Conservation (phyloP, 1,284 basidiomycete species). For the Sanghuangporus sanghuang region DNA sequence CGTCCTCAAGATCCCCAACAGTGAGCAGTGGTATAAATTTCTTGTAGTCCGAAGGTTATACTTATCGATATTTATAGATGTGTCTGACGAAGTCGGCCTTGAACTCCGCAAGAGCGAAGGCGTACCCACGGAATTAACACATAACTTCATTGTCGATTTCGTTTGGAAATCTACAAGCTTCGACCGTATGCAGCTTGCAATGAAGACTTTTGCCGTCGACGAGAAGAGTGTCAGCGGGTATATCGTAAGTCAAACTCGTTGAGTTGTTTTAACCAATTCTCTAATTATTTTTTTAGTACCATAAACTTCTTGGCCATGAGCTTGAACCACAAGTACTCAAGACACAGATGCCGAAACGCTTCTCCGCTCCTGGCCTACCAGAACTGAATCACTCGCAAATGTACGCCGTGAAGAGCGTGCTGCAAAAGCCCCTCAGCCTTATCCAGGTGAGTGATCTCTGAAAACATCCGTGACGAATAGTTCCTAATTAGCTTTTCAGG, state of each 20-base stretch:
- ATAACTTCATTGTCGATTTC: constrained; percentile 95
- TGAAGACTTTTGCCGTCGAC: constrained; percentile 99
- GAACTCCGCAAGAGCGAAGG: constrained; percentile 89
- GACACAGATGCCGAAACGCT: constrained; percentile 94
- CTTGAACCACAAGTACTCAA: constrained; percentile 85
- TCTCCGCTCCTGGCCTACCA: constrained; percentile 95
- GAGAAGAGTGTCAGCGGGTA: constrained; percentile 99
- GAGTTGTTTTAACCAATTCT: constrained; percentile 1
- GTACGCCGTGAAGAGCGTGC: constrained; percentile 97
- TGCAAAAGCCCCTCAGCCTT: constrained; percentile 97
- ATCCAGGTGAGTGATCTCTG: constrained; percentile 55
- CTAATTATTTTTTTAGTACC: constrained; percentile 58
- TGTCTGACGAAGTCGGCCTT: constrained; percentile 96
- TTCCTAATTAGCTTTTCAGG: constrained; percentile 33
- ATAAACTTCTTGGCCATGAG: constrained; percentile 97
- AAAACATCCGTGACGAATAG: neutral
- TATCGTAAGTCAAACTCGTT: constrained; percentile 58
- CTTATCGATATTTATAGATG: constrained; percentile 50
- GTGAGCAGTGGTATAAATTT: constrained; percentile 39
- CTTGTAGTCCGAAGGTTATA: neutral
- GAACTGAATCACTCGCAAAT: constrained; percentile 99
- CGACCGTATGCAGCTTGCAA: constrained; percentile 97
- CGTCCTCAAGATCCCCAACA: constrained; percentile 99
- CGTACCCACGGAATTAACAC: constrained; percentile 92
- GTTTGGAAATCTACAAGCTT: constrained; percentile 99